Base-by-base conservation (phyloP, 495 filamentous ascomycete genomes). In the Neurospora cerealis region DNA sequence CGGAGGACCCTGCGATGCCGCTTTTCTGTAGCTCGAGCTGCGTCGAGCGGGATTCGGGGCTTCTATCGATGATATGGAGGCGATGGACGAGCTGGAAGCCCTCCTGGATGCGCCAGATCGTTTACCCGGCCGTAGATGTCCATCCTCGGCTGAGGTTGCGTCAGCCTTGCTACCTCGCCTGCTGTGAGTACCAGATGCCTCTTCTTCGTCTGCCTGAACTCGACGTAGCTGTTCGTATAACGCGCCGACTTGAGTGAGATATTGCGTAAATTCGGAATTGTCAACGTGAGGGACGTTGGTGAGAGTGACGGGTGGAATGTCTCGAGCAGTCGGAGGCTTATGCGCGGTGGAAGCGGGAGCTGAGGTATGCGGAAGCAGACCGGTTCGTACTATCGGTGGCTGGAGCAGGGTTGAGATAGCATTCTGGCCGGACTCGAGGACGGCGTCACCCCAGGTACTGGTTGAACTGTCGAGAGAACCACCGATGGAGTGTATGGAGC, bases 351-450 rank as follows among this genome's bases (percentile, higher is more conserved):
- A 87, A 34, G 89, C 82, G 0, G 93, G 85, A 6, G 89, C 87
- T 4, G 90, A 82, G 3, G 90, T 89, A 79, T 96, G 91, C 3
- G 94, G 90, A 17, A 91, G 85, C 66, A 97, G 86, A 62, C 93
- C 95, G 21, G 94, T 96, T 71, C 96, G 93, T 36, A 95, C 88
- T 74, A 96, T 96, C 0, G 96, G 95, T 21, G 93, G 90, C 78
- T 97, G 94, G 24, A 98, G 87, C 17, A 99, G 88, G 4, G 92
- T 96, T 34, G 96, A 97, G 78, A 99, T 98, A 73, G 96, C 93
- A 88, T 97, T 97, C 75, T 93, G 91, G 9, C 90, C 89, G 6
- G 89, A 88, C 78, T 98, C 94, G 44, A 88, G 88, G 74, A 96
- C 87, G 38, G 90, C 86, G 70, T 86, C 83, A 79, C 82, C 84